A percentile compares a stretch with the other conserved stretches of the same genome.
Evolutionary conservation across 768 basidiomycete species (phyloP).

Genomic region (Russula dissimulans): DNA sequence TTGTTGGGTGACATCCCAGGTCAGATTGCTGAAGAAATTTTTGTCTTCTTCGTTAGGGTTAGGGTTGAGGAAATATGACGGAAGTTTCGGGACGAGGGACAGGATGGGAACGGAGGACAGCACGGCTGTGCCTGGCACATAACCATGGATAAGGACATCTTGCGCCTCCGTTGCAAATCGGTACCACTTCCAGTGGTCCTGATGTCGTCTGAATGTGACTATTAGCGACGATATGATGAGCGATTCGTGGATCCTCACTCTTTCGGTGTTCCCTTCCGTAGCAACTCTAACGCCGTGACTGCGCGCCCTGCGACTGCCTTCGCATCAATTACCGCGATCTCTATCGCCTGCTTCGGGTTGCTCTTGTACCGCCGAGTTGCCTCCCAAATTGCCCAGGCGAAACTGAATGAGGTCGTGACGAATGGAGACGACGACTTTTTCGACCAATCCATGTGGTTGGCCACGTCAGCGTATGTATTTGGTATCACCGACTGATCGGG

Average conservation of each 20-base stretch:
- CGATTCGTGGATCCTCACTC: conserved; percentile 38
- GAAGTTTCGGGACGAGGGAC: conserved; percentile 54
- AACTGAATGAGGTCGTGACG: conserved; percentile 71
- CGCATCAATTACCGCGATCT: conserved; percentile 75
- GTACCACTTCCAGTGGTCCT: conserved; percentile 69
- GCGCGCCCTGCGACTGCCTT: conserved; percentile 45
- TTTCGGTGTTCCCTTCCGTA: conserved; percentile 41
- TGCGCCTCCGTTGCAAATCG: conserved; percentile 69
- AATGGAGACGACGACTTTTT: conserved; percentile 61
- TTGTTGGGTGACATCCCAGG: conserved; percentile 50
- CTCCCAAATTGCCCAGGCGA: conserved; percentile 78
- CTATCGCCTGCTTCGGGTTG: conserved; percentile 63
- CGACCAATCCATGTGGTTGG: conserved; percentile 68
- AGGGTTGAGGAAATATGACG: conserved; percentile 54
- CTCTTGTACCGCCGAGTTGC: conserved; percentile 64
- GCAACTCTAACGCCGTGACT: conserved; percentile 55
- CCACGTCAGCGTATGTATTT: conserved; percentile 51
- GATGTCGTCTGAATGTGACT: conserved; percentile 37
- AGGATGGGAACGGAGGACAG: conserved; percentile 62
- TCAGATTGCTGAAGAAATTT: conserved; percentile 30
- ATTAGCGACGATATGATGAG: conserved; percentile 6
- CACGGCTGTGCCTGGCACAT: conserved; percentile 56
- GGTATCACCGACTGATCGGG: conserved; percentile 18
- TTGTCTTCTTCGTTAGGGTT: conserved; percentile 27
- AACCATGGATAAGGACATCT: conserved; percentile 61